phyloP scores from a whole-genome alignment of 352 stramenopile species.

The Pythium biforme region DNA sequence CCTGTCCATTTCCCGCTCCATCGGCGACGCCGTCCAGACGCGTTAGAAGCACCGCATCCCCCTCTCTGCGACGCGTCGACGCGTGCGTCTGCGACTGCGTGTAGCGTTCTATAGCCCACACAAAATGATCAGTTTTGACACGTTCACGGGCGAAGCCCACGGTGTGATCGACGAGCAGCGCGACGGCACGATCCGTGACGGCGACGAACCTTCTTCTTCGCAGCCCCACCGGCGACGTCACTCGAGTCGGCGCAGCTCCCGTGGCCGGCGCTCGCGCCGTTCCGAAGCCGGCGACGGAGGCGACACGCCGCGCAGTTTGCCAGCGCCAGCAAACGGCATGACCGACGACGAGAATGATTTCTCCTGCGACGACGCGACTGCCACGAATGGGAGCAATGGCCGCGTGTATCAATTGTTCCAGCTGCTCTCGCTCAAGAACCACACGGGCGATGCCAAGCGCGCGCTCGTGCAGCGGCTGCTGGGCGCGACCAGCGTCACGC shows the following conservation, averaged over 20 bases:
- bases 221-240: background rate
- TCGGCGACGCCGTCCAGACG: no score
- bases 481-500: slow-evolving; percentile 50
- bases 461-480: slow-evolving; percentile 60
- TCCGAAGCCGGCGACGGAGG: slow-evolving; percentile 7
- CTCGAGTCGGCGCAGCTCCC: slow-evolving; percentile 9
- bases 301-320: background rate
- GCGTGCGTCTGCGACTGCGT: background rate
- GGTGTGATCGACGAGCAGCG: slow-evolving; percentile 38
- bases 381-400: slow-evolving; percentile 21
- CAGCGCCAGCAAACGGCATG: background rate
- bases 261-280: slow-evolving; percentile 21
- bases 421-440: slow-evolving; percentile 66
- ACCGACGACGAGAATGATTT: slow-evolving; percentile 24
- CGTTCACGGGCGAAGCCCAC: slow-evolving; percentile 43
- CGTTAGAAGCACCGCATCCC: background rate
- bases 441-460: slow-evolving; percentile 42
- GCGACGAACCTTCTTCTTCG: background rate
- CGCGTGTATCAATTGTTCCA: slow-evolving; percentile 55
- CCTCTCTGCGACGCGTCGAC: background rate
- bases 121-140: slow-evolving; percentile 82
- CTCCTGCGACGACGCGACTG: slow-evolving; percentile 28
- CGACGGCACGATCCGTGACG: slow-evolving; percentile 24
- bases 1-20: background rate
- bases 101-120: background rate